A percentile compares a stretch with the other conserved stretches of the same genome.
Conservation (phyloP, 2,329 filamentous ascomycete species). For the Aureobasidium melanogenum region DNA sequence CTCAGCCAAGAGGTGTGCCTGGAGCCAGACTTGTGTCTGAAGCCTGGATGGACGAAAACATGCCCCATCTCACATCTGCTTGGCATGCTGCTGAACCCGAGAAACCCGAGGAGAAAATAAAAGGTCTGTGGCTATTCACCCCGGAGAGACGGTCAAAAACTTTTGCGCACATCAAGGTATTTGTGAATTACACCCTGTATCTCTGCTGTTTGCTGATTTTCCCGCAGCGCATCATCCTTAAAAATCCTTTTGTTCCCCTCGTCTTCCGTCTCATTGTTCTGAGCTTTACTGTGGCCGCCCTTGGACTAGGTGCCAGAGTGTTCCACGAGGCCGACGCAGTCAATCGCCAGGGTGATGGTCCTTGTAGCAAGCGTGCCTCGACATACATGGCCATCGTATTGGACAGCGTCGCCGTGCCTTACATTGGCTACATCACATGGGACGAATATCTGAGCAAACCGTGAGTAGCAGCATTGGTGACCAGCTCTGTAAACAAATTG, state of each 20-base stretch:
- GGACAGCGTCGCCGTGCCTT: constrained; percentile 79
- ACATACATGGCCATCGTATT: constrained; percentile 83
- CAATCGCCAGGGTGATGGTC: constrained; percentile 24
- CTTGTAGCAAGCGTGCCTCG: constrained; percentile 46
- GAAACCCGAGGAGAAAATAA: constrained; percentile 38
- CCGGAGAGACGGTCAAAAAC: constrained; percentile 42
- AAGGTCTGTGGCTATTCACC: constrained; percentile 41
- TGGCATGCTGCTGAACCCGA: constrained; percentile 50
- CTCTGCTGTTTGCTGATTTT: constrained; percentile 7
- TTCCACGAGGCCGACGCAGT: constrained; percentile 39
- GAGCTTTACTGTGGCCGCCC: constrained; percentile 69
- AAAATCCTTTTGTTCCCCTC: constrained; percentile 77
- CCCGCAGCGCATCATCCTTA: constrained; percentile 52
- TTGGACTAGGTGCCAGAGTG: constrained; percentile 70
- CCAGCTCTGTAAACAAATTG: too few species aligned
- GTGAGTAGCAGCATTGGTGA: constrained; percentile 14
- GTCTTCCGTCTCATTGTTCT: constrained; percentile 75
- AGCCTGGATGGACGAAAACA: constrained; percentile 41
- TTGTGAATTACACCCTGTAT: neutral
- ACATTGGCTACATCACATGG: constrained; percentile 87
- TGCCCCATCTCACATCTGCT: constrained; percentile 36
- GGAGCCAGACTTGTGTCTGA: constrained; percentile 30
- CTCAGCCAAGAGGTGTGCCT: constrained; percentile 23
- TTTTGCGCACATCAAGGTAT: constrained; percentile 50
- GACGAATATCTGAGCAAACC: constrained; percentile 96